Percentiles rank a stretch among this genome's conserved stretches.
Conservation (phyloP, 2,329 filamentous ascomycete species). For the Triangularia verruculosa region DNA sequence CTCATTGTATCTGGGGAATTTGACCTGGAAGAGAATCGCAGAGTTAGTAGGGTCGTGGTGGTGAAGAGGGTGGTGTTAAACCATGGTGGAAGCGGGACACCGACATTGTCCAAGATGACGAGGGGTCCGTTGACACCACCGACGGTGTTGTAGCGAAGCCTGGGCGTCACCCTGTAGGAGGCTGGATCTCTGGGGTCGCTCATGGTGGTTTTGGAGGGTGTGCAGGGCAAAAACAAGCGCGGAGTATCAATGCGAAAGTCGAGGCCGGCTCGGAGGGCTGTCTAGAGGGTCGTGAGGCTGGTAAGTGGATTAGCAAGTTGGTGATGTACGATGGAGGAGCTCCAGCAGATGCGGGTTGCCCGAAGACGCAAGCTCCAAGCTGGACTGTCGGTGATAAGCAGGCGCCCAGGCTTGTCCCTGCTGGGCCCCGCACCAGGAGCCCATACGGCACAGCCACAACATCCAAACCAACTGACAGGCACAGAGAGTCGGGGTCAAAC, state of each 20-base stretch:
- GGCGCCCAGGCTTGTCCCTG: constrained; percentile 11
- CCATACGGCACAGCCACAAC: constrained; percentile 22
- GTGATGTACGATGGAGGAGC: constrained; percentile 20
- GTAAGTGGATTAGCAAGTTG: constrained; percentile 11
- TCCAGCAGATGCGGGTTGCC: constrained; percentile 14
- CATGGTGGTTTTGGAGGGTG: constrained; percentile 38
- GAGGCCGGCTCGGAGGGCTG: constrained; percentile 19
- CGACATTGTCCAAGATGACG: constrained; percentile 94
- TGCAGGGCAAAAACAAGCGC: constrained; percentile 5
- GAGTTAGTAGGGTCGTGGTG: constrained; percentile 26
- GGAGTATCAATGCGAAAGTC: constrained; percentile 16
- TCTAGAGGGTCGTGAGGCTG: constrained; percentile 1
- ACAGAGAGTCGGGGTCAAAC: neutral
- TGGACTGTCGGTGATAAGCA: constrained; percentile 15
- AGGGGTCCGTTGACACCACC: constrained; percentile 96
- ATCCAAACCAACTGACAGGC: constrained; percentile 18
- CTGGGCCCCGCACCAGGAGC: constrained; percentile 22
- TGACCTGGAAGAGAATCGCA: constrained; percentile 61
- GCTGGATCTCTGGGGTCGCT: constrained; percentile 57
- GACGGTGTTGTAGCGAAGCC: constrained; percentile 94
- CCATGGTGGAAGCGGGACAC: constrained; percentile 30
- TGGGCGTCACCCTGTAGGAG: constrained; percentile 58
- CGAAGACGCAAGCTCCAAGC: constrained; percentile 25
- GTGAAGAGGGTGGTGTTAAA: constrained; percentile 6
- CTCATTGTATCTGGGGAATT: constrained; percentile 96